Evolutionary conservation across 1,284 basidiomycete species (phyloP), one percentile per base, ranked within the genome.

Genomic region (Ganoderma leucocontextum): DNA sequence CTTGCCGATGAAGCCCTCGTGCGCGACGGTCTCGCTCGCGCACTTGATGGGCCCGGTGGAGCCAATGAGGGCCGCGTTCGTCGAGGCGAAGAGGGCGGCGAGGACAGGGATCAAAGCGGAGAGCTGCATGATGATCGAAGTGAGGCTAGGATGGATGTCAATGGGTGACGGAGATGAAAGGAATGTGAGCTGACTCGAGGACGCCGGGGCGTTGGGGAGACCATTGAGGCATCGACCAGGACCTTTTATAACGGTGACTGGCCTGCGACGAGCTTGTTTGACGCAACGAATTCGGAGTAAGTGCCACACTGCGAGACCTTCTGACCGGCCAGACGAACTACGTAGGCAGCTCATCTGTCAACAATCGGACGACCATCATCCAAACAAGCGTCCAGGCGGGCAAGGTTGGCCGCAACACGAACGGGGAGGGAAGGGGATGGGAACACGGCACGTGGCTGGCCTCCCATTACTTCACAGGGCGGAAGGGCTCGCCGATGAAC

Each of bases 1-100:
- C 67, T 75, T 66, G 41, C 82, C 82, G 60, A 82, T 80, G 73
- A 75, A 79, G 3, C 69, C 72, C 63, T 75, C 71, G n/a, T 72
- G 74, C 58, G 79, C 71, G 57, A 75, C 65, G n/a, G 69, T 49
- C 69, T 73, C 69, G 60, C 69, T 65, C 41, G 68, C 62, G 62
- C 76, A 74, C 19, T 69, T 38, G 35, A 62, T 44, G 33, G 61
- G 35, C 25, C 67, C 53, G 3, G 60, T 55, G 4, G 65, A 65
- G 29, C 42, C 69, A 39, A 72, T 35, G 64, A 73, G 52, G 33
- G 60, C 59, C 25, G 75, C 72, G 62, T 68, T 63, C 25, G 55
- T 38, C 39, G 60, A 64, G 39, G 69, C 65, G 65, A 73, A 35
- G 62, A 70, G 58, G 10, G 72, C 44, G 36, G 70, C 59, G 60